phyloP scores from a whole-genome alignment of 345 rosid genomes.

The Camelina neglecta region DNA sequence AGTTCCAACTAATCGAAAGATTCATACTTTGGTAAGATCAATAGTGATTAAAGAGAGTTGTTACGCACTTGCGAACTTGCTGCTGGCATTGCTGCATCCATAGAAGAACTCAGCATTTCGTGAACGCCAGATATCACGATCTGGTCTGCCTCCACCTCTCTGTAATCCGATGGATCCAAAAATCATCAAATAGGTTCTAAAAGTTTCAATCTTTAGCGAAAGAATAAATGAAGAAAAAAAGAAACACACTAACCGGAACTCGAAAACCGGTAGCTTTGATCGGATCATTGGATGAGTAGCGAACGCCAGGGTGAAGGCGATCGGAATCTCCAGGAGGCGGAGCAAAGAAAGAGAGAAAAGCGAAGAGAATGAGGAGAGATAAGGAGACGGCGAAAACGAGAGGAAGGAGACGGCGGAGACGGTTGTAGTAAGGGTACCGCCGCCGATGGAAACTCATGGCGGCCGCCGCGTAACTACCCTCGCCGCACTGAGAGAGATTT shows the following conservation, averaged over 20 bases:
- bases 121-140: constrained; percentile 84
- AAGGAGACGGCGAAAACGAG: constrained; percentile 53
- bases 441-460: constrained; percentile 75
- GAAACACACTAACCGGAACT: constrained; percentile 72
- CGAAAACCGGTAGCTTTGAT: constrained; percentile 49
- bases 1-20: neutral
- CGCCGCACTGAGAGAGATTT: constrained; percentile 7
- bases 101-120: constrained; percentile 57
- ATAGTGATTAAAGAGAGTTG: neutral
- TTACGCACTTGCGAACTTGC: constrained; percentile 60
- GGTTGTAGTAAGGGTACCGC: constrained; percentile 59
- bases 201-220: neutral
- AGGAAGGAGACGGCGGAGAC: constrained; percentile 61
- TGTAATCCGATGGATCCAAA: constrained; percentile 43
- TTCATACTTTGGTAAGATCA: constrained; percentile 16
- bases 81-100: constrained; percentile 81
- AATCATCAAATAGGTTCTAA: constrained; percentile 10
- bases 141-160: constrained; percentile 67
- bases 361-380: constrained; percentile 66
- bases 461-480: constrained; percentile 19
- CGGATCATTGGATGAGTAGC: constrained; percentile 43
- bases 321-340: constrained; percentile 66
- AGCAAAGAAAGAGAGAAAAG: constrained; percentile 72
- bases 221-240: neutral
- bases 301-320: constrained; percentile 43